Conservation (phyloP, 2,329 filamentous ascomycete species). For the Periconia digitata region DNA sequence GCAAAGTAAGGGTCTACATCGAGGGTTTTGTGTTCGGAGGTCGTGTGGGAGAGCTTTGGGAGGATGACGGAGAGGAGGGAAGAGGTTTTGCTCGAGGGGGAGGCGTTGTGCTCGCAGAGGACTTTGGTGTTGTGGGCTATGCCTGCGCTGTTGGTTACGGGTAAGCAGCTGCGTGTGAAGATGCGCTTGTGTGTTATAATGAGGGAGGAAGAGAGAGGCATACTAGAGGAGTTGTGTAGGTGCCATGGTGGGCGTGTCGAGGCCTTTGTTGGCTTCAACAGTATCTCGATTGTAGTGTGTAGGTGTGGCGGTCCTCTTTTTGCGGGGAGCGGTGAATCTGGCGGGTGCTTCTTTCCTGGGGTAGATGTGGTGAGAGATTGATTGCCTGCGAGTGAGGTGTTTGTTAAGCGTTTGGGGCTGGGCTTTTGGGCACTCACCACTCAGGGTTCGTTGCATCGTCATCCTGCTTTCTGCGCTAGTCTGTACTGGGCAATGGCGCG, state of each 20-base stretch:
- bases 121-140: slow-evolving; percentile 94
- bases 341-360: too few species aligned
- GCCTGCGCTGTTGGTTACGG: slow-evolving; percentile 69
- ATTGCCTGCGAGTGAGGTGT: background rate
- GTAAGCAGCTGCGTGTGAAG: too few species aligned
- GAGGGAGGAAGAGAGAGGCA: slow-evolving; percentile 2
- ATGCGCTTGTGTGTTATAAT: background rate
- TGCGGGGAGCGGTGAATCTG: too few species aligned
- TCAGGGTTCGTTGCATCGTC: slow-evolving; percentile 4
- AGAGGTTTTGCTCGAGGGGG: slow-evolving; percentile 78
- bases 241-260: slow-evolving; percentile 30
- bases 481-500: background rate
- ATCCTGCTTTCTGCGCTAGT: background rate
- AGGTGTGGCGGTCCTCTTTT: too few species aligned
- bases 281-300: too few species aligned
- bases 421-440: background rate
- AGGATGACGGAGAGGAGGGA: slow-evolving; percentile 91
- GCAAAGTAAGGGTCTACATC: slow-evolving; percentile 90
- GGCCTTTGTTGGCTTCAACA: background rate
- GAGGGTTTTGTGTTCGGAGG: slow-evolving; percentile 87
- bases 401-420: too few species aligned
- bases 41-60: slow-evolving; percentile 83
- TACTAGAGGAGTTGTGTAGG: slow-evolving; percentile 46
- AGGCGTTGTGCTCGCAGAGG: slow-evolving; percentile 87
- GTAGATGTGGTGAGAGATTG: too few species aligned